These are phyloP conservation scores for Coriolopsis trogii DNA, from an alignment of 1,284 basidiomycete genomes.

Conservation along the genomic window DNA sequence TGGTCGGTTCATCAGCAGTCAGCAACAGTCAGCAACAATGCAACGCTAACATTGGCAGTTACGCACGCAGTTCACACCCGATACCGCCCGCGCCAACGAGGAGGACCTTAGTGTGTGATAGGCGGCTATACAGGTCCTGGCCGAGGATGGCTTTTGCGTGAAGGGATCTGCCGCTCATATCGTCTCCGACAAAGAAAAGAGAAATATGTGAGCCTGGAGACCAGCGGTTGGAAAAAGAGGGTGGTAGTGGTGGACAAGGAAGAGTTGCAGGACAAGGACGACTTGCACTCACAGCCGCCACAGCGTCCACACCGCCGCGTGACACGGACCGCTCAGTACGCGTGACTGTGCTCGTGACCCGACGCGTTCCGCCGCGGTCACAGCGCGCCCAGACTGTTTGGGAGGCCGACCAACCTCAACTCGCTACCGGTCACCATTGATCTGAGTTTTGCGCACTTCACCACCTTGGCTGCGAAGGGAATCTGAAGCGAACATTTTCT, in stretches of 20 bases:
- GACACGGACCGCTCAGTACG: conserved; percentile 7
- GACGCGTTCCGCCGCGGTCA: conserved; percentile 9
- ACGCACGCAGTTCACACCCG: conserved; percentile 92
- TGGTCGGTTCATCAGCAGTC: not conserved
- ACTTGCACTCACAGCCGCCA: not conserved
- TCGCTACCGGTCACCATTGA: no score
- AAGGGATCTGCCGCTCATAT: conserved; percentile 16
- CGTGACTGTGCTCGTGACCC: conserved; percentile 9
- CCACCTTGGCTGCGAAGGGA: no score
- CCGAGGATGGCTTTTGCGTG: conserved; percentile 80
- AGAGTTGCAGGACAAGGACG: not conserved
- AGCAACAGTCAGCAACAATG: not conserved
- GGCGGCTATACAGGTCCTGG: conserved; percentile 59
- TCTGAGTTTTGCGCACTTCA: no score
- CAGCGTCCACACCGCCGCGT: conserved; percentile 13
- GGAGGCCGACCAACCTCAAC: no score
- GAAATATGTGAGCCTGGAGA: not conserved
- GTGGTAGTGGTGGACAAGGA: not conserved
- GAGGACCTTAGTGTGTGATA: conserved; percentile 74
- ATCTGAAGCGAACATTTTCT: no score
- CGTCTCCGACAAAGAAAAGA: not conserved
- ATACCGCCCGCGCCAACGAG: conserved; percentile 98
- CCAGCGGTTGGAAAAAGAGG: not conserved
- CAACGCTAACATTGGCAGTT: not conserved
- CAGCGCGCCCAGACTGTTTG: not conserved